Conservation (phyloP, 768 basidiomycete species). For the Mycena maculata region DNA sequence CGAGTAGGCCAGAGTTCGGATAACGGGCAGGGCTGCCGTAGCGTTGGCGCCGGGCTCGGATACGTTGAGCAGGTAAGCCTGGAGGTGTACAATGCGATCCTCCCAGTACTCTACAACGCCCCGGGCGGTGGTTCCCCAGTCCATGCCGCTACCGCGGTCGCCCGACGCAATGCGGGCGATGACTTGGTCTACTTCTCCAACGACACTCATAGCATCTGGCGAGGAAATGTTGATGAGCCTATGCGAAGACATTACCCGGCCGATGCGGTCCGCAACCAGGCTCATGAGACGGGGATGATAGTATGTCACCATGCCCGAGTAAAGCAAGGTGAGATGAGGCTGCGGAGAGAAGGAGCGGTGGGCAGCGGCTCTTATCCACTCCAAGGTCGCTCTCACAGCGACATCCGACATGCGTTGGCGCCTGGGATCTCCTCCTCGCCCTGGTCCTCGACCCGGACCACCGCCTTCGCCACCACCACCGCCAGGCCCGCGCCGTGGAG, state of each 20-base stretch:
- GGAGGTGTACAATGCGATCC: conserved; percentile 34
- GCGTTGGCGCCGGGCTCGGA: conserved; percentile 25
- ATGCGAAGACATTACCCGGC: conserved; percentile 32
- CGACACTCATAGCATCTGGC: conserved; percentile 31
- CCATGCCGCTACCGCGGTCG: conserved; percentile 21
- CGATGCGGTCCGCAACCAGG: conserved; percentile 25
- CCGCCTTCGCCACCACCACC: conserved; percentile 8
- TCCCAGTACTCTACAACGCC: conserved; percentile 36
- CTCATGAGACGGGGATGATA: conserved; percentile 38
- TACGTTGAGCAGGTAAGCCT: conserved; percentile 28
- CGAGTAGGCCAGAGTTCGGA: conserved; percentile 34
- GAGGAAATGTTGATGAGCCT: conserved; percentile 32
- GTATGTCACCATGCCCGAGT: conserved; percentile 34
- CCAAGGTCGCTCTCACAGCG: conserved; percentile 26
- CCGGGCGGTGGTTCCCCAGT: conserved; percentile 29
- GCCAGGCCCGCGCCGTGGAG: conserved; percentile 27
- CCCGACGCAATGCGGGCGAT: conserved; percentile 12
- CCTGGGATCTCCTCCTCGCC: conserved; percentile 24
- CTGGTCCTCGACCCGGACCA: conserved; percentile 16
- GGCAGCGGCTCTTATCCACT: conserved; percentile 37
- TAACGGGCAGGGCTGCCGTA: conserved; percentile 26
- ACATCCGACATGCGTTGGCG: conserved; percentile 24
- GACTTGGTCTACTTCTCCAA: conserved; percentile 35
- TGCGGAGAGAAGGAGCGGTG: conserved; percentile 32
- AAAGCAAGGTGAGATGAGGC: conserved; percentile 32